Conservation (phyloP, 495 filamentous ascomycete genomes). For the Trichoderma virens region DNA sequence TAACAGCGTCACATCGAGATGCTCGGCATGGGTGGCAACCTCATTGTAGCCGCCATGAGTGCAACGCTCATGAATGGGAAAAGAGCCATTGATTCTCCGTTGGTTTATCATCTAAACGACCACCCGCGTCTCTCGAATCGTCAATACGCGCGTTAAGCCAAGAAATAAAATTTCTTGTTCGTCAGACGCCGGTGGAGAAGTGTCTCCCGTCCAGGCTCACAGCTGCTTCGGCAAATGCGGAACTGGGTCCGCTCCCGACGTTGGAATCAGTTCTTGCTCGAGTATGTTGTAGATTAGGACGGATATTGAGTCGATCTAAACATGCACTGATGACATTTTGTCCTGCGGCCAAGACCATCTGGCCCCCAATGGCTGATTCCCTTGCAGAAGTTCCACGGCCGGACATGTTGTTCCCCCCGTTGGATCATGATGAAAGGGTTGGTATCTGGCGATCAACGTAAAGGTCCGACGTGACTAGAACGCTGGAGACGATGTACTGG, state of each 20-base stretch:
- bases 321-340: not conserved
- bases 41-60: not conserved
- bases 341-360: not conserved
- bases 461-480: not conserved
- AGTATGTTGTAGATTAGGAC: not conserved
- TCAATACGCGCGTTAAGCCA: not conserved
- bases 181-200: not conserved
- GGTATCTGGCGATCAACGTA: not conserved
- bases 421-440: not conserved
- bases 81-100: not conserved
- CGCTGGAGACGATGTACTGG: not conserved
- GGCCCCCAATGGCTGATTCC: not conserved
- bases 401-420: not conserved
- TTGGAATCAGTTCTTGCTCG: not conserved
- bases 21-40: not conserved
- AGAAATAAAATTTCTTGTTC: not conserved
- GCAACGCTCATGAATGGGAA: not conserved
- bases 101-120: not conserved
- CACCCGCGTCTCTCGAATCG: not conserved
- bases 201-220: not conserved
- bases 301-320: not conserved
- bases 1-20: slow-evolving; percentile 6
- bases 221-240: not conserved
- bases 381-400: not conserved
- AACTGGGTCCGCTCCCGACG: not conserved